Evolutionary conservation across 805 yeast genomes (phyloP).

Genomic region (Cyberlindnera japonica): DNA sequence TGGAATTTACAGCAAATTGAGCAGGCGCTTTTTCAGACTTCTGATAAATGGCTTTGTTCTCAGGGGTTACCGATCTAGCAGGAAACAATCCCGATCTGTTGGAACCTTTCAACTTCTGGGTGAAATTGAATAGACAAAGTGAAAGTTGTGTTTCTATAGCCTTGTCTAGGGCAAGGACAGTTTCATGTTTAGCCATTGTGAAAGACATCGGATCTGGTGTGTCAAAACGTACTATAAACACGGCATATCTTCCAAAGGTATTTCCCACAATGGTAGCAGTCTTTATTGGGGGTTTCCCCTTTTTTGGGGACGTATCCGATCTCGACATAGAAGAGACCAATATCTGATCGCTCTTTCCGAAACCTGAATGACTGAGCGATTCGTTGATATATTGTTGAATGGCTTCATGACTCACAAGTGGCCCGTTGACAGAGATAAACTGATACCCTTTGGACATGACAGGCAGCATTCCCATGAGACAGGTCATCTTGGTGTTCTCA

Average conservation of each 20-base stretch:
- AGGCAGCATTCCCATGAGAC: slow-evolving; percentile 38
- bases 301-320: slow-evolving; percentile 22
- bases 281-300: slow-evolving; percentile 22
- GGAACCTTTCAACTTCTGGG: not conserved
- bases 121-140: not conserved
- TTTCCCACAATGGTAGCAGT: slow-evolving; percentile 28
- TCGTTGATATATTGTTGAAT: slow-evolving; percentile 25
- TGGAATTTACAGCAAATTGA: slow-evolving; percentile 2
- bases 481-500: slow-evolving; percentile 30
- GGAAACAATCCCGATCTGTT: too few relatives aligned
- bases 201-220: slow-evolving; percentile 31
- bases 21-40: not conserved
- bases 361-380: slow-evolving; percentile 25
- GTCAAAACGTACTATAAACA: slow-evolving; percentile 33
- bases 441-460: slow-evolving; percentile 38
- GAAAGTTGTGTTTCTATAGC: slow-evolving; percentile 7
- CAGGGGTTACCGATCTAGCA: too few relatives aligned
- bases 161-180: slow-evolving; percentile 28
- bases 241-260: slow-evolving; percentile 36
- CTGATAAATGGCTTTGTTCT: too few relatives aligned
- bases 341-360: slow-evolving; percentile 19
- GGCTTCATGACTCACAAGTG: slow-evolving; percentile 18
- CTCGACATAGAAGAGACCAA: slow-evolving; percentile 16
- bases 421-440: slow-evolving; percentile 42
- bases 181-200: slow-evolving; percentile 19